Conservation (phyloP, 1,284 basidiomycete species). For the Abortiporus biennis region DNA sequence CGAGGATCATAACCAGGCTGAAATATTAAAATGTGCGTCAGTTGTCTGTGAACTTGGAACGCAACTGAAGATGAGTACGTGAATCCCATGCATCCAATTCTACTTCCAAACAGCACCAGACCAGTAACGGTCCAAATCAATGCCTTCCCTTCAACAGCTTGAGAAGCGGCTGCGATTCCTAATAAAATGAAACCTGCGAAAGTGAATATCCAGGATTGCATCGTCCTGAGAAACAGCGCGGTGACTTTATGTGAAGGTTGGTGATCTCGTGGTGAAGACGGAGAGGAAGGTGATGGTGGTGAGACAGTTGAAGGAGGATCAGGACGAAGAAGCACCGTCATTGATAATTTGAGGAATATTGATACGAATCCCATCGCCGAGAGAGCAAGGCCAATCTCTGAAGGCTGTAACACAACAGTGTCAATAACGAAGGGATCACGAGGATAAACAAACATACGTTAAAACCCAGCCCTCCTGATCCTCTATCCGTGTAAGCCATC, state of each 20-base stretch:
- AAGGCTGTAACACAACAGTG: constrained; percentile 31
- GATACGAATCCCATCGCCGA: constrained; percentile 33
- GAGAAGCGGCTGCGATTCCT: constrained; percentile 4
- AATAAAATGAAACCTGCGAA: constrained; percentile 28
- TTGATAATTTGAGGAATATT: constrained; percentile 29
- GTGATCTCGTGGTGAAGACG: not conserved
- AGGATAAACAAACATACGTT: constrained; percentile 32
- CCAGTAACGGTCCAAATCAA: constrained; percentile 28
- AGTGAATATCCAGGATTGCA: constrained; percentile 28
- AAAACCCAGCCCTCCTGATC: constrained; percentile 51
- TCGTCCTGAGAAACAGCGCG: constrained; percentile 26
- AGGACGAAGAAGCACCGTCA: constrained; percentile 27
- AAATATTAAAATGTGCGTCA: constrained; percentile 1
- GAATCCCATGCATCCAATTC: constrained; percentile 30
- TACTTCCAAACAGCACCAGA: constrained; percentile 26
- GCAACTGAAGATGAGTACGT: constrained; percentile 18
- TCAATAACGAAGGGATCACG: not conserved
- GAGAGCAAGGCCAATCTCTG: constrained; percentile 57
- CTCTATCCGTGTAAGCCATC: constrained; percentile 54
- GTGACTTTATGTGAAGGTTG: constrained; percentile 19
- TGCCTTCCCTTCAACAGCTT: not conserved
- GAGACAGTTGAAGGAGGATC: not conserved
- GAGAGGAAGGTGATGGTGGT: not conserved
- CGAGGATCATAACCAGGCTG: constrained; percentile 57
- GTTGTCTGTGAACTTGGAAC: not conserved